Evolutionary conservation across 1,284 basidiomycete species (phyloP).

Genomic region (Microbotryum saponariae): DNA sequence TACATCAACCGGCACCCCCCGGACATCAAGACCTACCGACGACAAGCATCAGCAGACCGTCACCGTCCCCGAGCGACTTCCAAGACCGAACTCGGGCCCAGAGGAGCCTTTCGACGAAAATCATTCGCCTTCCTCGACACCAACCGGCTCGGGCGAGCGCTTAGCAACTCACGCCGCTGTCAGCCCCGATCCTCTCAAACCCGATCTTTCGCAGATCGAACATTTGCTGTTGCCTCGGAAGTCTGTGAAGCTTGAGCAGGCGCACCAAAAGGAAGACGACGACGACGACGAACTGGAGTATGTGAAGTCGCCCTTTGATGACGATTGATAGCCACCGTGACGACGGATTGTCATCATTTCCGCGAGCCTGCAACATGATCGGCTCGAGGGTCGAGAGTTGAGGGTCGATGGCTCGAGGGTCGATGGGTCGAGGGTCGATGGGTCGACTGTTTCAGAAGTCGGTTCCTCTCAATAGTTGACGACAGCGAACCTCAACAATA

Average conservation of each 20-base stretch:
- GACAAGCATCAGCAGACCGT: neutral
- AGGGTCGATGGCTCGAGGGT: no score
- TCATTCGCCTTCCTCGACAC: neutral
- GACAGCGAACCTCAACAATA: no score
- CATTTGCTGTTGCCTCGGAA: neutral
- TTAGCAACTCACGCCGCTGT: neutral
- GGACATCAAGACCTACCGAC: constrained; percentile 2
- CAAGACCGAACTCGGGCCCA: neutral
- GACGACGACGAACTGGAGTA: constrained; percentile 24
- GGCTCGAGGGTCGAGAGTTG: no score
- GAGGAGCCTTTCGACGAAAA: neutral
- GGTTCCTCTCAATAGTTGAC: no score
- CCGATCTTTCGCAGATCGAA: constrained; percentile 4
- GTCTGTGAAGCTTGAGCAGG: neutral
- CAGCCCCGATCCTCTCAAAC: constrained; percentile 2
- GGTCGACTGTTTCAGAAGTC: no score
- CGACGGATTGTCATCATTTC: neutral
- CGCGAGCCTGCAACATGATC: no score
- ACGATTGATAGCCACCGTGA: constrained; percentile 10
- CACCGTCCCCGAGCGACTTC: neutral
- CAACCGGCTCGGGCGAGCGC: neutral
- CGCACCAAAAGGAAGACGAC: constrained; percentile 6
- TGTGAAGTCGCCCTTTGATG: constrained; percentile 24
- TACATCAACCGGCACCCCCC: neutral
- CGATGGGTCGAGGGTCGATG: no score